These are phyloP conservation scores for Phytophthora sp. DNA, from an alignment of 352 stramenopile species.

Conservation along the genomic window DNA sequence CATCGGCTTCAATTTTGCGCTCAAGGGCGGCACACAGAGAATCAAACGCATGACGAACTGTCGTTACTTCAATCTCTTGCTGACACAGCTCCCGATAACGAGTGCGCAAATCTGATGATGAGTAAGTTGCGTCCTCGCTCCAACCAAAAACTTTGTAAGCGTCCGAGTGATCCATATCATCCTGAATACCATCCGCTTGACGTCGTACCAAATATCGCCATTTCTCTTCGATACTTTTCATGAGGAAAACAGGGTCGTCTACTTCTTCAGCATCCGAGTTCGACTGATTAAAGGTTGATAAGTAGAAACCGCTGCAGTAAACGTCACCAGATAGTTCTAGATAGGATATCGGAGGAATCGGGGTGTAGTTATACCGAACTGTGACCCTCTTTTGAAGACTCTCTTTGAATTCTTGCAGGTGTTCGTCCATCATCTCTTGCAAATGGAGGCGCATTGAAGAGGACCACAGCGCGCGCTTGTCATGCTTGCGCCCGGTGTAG, in stretches of 20 bases:
- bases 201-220: slow-evolving; percentile 63
- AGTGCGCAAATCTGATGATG: slow-evolving; percentile 53
- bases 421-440: slow-evolving; percentile 73
- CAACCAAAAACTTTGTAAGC: slow-evolving; percentile 79
- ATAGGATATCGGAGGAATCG: slow-evolving; percentile 74
- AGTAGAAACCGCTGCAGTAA: slow-evolving; percentile 78
- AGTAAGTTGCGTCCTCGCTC: slow-evolving; percentile 51
- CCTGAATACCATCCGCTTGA: slow-evolving; percentile 47
- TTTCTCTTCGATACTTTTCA: slow-evolving; percentile 82
- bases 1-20: slow-evolving; percentile 53
- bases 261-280: slow-evolving; percentile 64
- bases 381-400: slow-evolving; percentile 60
- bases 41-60: slow-evolving; percentile 67
- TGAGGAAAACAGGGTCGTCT: slow-evolving; percentile 76
- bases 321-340: slow-evolving; percentile 75
- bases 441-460: slow-evolving; percentile 72
- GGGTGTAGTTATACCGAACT: slow-evolving; percentile 61
- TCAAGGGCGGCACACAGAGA: slow-evolving; percentile 57
- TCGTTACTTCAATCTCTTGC: slow-evolving; percentile 46
- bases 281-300: slow-evolving; percentile 69
- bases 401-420: slow-evolving; percentile 74
- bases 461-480: slow-evolving; percentile 80
- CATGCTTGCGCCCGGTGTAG: slow-evolving; percentile 55
- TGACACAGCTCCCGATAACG: slow-evolving; percentile 74
- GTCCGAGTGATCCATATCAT: slow-evolving; percentile 49